Evolutionary conservation across 148 eudicot genomes (phyloP).

Genomic region (Nepenthes gracilis): DNA sequence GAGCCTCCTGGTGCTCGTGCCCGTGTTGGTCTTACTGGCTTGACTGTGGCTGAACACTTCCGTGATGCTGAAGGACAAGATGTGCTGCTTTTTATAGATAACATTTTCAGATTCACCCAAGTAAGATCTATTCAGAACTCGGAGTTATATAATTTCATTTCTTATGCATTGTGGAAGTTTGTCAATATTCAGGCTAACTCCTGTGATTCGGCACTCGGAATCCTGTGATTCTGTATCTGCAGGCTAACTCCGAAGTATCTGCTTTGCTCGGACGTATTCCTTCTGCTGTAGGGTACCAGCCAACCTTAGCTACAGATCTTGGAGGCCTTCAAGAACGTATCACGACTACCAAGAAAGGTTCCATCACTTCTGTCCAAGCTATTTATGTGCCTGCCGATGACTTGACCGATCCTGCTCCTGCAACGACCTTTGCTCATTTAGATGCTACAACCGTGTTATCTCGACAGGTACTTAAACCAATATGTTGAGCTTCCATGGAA

Average conservation of each 20-base stretch:
- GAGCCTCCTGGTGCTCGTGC: slow-evolving; percentile 99
- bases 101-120: slow-evolving; percentile 96
- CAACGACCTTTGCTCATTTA: slow-evolving; percentile 96
- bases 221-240: neutral
- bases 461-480: slow-evolving; percentile 41
- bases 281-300: slow-evolving; percentile 98
- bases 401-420: slow-evolving; percentile 91
- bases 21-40: slow-evolving; percentile 95
- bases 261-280: slow-evolving; percentile 99
- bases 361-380: slow-evolving; percentile 96
- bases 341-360: slow-evolving; percentile 94
- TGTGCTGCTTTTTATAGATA: slow-evolving; percentile 94
- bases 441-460: slow-evolving; percentile 99
- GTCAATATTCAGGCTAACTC: neutral
- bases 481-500: neutral
- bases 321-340: slow-evolving; percentile 99
- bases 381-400: slow-evolving; percentile 95
- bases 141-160: neutral
- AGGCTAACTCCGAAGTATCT: slow-evolving; percentile 99
- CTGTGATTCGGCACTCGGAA: neutral
- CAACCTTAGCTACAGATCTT: slow-evolving; percentile 96
- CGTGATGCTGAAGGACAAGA: slow-evolving; percentile 98
- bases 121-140: slow-evolving; percentile 16
- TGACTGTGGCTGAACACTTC: slow-evolving; percentile 87
- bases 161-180: neutral